Percentiles rank a stretch among this genome's conserved stretches.
Evolutionary conservation across 768 basidiomycete genomes (phyloP).

Genomic region (Steccherinum ochraceum): DNA sequence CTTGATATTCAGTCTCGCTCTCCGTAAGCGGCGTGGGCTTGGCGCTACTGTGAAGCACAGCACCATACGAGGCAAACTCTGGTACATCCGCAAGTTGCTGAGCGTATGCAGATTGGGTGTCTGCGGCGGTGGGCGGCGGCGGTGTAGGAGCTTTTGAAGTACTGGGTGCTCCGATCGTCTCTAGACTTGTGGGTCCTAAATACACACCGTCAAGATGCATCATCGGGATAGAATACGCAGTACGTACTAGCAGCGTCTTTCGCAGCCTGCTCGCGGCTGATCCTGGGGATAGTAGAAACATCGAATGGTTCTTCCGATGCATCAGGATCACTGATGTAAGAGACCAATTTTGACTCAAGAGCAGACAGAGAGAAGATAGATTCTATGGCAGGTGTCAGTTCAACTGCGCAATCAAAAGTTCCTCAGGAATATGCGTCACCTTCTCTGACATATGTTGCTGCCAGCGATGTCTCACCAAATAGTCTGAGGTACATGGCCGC

Average conservation of each 20-base stretch:
- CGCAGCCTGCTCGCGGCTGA: constrained; percentile 88
- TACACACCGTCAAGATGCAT: neutral
- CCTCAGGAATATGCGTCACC: constrained; percentile 41
- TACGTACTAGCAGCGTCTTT: constrained; percentile 80
- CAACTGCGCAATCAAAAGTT: neutral
- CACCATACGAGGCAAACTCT: constrained; percentile 79
- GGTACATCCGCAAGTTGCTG: constrained; percentile 83
- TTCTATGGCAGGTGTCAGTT: constrained; percentile 43
- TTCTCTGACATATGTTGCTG: constrained; percentile 86
- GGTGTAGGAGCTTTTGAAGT: constrained; percentile 55
- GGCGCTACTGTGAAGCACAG: constrained; percentile 79
- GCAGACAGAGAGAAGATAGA: constrained; percentile 89
- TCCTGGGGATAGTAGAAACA: constrained; percentile 79
- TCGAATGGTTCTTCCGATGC: constrained; percentile 78
- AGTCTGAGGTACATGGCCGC: constrained; percentile 91
- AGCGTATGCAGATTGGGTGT: constrained; percentile 82
- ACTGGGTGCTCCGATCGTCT: constrained; percentile 72
- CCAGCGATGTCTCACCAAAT: constrained; percentile 72
- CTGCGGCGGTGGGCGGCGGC: constrained; percentile 75
- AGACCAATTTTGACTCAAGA: constrained; percentile 86
- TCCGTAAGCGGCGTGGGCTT: constrained; percentile 86
- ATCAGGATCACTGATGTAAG: constrained; percentile 82
- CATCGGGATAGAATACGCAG: neutral
- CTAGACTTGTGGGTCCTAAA: constrained; percentile 77
- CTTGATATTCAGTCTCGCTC: constrained; percentile 96